phyloP scores from a whole-genome alignment of 106 monocot genomes.

The Triglochin maritima region DNA sequence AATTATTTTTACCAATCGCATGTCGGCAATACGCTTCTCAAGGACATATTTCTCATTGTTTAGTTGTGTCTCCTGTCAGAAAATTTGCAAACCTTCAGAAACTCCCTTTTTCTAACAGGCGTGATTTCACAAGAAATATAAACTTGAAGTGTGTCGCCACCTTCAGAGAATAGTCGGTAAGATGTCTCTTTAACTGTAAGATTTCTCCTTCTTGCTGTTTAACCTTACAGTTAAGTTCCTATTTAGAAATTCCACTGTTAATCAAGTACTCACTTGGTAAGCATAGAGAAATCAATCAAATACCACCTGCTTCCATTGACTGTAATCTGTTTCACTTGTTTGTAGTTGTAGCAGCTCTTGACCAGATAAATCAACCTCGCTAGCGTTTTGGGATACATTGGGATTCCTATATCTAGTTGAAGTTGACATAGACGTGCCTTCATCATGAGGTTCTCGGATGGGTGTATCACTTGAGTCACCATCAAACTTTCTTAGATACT shows the following conservation, averaged over 20 bases:
- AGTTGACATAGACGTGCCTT: slow-evolving; percentile 1
- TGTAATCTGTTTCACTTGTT: slow-evolving; percentile 32
- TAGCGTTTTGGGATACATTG: slow-evolving; percentile 62
- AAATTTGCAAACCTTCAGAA: neutral
- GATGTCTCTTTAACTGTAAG: slow-evolving; percentile 59
- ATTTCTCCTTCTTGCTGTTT: slow-evolving; percentile 84
- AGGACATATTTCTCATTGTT: slow-evolving; percentile 62
- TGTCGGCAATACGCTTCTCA: slow-evolving; percentile 85
- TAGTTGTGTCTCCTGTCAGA: slow-evolving; percentile 60
- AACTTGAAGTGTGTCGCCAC: slow-evolving; percentile 10
- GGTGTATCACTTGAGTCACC: slow-evolving; percentile 23
- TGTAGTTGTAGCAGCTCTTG: slow-evolving; percentile 43
- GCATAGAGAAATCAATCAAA: slow-evolving; percentile 2
- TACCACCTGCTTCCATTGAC: slow-evolving; percentile 63
- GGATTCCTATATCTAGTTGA: slow-evolving; percentile 26
- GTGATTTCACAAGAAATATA: neutral
- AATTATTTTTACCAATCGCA: slow-evolving; percentile 56
- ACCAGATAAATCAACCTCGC: slow-evolving; percentile 22
- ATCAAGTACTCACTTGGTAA: neutral
- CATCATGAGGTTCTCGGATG: slow-evolving; percentile 6
- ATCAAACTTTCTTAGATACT: slow-evolving; percentile 13
- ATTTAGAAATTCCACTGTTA: neutral
- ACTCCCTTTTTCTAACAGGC: neutral
- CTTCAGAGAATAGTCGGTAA: slow-evolving; percentile 82
- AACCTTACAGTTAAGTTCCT: slow-evolving; percentile 70